phyloP scores from a whole-genome alignment of 352 stramenopile species.

The Phytophthora constricta region DNA sequence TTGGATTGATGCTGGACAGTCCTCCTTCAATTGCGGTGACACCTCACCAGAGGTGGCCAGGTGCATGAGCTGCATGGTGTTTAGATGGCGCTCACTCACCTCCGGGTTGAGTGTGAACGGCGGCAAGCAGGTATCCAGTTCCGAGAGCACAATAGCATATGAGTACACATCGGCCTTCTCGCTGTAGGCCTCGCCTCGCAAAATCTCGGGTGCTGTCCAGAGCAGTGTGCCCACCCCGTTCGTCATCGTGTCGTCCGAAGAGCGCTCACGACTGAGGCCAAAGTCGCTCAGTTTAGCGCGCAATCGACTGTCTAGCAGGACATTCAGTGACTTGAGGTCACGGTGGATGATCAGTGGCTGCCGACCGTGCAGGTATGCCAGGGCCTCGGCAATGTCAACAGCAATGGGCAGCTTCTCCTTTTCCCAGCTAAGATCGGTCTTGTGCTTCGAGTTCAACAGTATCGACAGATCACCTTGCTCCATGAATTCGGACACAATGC shows the following conservation, averaged over 20 bases:
- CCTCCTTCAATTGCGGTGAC: conserved; percentile 40
- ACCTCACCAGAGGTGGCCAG: conserved; percentile 55
- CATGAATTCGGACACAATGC: conserved; percentile 73
- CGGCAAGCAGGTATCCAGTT: conserved; percentile 64
- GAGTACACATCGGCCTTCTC: conserved; percentile 74
- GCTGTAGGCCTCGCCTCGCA: conserved; percentile 59
- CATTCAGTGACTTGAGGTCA: conserved; percentile 74
- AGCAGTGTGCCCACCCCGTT: conserved; percentile 64
- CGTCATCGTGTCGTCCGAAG: conserved; percentile 72
- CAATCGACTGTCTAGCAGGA: conserved; percentile 51
- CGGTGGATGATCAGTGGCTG: conserved; percentile 67
- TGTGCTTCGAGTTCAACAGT: conserved; percentile 53
- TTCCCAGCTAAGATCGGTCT: conserved; percentile 40
- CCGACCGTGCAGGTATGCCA: conserved; percentile 70
- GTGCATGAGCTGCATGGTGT: conserved; percentile 65
- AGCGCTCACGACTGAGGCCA: conserved; percentile 57
- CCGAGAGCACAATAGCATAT: conserved; percentile 65
- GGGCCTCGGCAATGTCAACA: conserved; percentile 59
- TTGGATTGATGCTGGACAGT: conserved; percentile 44
- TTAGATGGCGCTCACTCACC: conserved; percentile 44
- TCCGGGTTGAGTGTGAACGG: conserved; percentile 64
- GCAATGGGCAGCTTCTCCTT: conserved; percentile 68
- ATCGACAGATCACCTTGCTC: conserved; percentile 56
- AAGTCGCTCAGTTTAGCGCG: conserved; percentile 72
- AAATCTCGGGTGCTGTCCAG: conserved; percentile 68